Percentiles rank a stretch among this genome's conserved stretches.
These are phyloP conservation scores for Cordyceps javanica DNA, from an alignment of 2,329 filamentous ascomycete genomes.

Conservation along the genomic window DNA sequence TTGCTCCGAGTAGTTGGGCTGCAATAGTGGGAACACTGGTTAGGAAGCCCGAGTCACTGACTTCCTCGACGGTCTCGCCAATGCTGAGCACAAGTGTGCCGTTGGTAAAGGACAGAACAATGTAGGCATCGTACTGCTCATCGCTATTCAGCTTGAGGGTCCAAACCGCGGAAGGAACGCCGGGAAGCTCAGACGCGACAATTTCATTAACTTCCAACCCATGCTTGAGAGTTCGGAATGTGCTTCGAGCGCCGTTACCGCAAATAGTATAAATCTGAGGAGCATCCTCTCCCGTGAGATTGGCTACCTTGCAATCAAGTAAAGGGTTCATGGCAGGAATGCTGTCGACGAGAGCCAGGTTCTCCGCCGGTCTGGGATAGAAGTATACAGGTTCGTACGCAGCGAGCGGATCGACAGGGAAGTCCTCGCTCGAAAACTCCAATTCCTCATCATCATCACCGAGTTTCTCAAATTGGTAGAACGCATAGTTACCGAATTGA, in stretches of 20 bases:
- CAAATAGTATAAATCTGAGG: constrained; percentile 94
- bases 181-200: constrained; percentile 86
- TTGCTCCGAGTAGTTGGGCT: constrained; percentile 89
- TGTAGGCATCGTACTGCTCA: constrained; percentile 88
- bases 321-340: constrained; percentile 87
- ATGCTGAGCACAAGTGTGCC: constrained; percentile 90
- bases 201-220: constrained; percentile 91
- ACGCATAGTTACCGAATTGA: constrained; percentile 87
- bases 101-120: constrained; percentile 88
- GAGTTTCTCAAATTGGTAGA: constrained; percentile 96
- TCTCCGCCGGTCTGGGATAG: constrained; percentile 70
- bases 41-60: constrained; percentile 87
- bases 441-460: constrained; percentile 90
- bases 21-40: constrained; percentile 84
- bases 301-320: constrained; percentile 85
- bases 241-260: constrained; percentile 80
- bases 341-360: constrained; percentile 77
- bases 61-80: constrained; percentile 93
- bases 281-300: constrained; percentile 85
- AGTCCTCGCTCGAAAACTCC: constrained; percentile 79
- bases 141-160: constrained; percentile 78
- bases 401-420: constrained; percentile 66
- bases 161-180: constrained; percentile 89
- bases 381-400: constrained; percentile 79
- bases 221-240: constrained; percentile 87